phyloP scores from a whole-genome alignment of 192 early-diverging fungal species.

The Dissophora ornata region DNA sequence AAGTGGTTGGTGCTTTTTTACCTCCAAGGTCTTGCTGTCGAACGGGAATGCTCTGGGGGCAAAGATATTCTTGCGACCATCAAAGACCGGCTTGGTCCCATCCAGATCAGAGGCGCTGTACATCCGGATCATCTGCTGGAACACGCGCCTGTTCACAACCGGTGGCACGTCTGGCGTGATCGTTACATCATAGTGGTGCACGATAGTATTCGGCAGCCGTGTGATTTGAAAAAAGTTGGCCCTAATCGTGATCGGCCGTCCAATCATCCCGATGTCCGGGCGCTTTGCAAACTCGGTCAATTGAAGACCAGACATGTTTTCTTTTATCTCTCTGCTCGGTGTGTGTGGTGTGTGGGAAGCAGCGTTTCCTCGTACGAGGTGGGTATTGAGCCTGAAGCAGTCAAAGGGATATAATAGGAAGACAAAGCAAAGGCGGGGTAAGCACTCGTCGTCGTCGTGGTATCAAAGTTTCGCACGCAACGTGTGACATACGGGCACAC shows the following conservation, averaged over 20 bases:
- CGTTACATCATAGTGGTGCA: conserved; percentile 89
- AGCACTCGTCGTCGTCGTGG: no score
- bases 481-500: no score
- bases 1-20: conserved; percentile 16
- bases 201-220: conserved; percentile 67
- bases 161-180: conserved; percentile 82
- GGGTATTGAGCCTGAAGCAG: no score
- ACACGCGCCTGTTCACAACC: conserved; percentile 75
- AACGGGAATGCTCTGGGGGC: conserved; percentile 65
- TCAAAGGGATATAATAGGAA: no score
- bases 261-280: conserved; percentile 58
- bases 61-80: conserved; percentile 86
- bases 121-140: conserved; percentile 67
- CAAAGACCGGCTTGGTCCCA: conserved; percentile 78
- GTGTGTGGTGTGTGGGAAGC: no score
- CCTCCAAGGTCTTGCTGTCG: conserved; percentile 68
- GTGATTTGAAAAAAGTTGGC: conserved; percentile 85
- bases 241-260: conserved; percentile 56
- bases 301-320: conserved; percentile 18
- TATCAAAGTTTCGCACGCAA: no score
- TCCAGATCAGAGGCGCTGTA: conserved; percentile 64
- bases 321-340: no score
- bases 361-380: no score
- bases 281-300: conserved; percentile 58
- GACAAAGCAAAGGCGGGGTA: no score